A percentile compares a stretch with the other conserved stretches of the same genome.
Conservation (phyloP, 2,329 filamentous ascomycete genomes). For the Didymosphaeria variabile region DNA sequence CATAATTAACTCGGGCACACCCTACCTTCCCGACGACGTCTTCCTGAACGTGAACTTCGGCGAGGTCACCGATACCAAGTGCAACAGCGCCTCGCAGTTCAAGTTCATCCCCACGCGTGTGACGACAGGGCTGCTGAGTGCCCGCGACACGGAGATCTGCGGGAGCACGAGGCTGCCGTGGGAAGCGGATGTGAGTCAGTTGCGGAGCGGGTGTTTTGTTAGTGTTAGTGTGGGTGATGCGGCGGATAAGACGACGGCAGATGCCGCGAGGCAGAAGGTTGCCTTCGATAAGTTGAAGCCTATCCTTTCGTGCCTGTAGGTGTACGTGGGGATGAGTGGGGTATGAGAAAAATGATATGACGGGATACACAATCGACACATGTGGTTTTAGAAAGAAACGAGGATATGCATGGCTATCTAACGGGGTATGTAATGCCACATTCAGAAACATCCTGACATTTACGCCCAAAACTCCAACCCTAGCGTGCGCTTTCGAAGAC, state of each 20-base stretch:
- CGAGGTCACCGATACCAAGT: constrained; percentile 58
- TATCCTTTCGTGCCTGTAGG: constrained; percentile 48
- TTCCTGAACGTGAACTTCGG: constrained; percentile 78
- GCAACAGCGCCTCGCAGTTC: constrained; percentile 64
- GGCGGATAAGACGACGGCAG: constrained; percentile 67
- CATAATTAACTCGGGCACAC: constrained; percentile 64
- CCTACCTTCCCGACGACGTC: constrained; percentile 68
- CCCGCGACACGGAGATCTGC: constrained; percentile 66
- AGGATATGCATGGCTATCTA: too few relatives aligned
- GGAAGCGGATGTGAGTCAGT: constrained; percentile 63
- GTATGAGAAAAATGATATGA: too few relatives aligned
- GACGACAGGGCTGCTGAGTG: constrained; percentile 53
- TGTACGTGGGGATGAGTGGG: neutral
- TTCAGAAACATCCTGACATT: too few relatives aligned
- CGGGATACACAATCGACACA: too few relatives aligned
- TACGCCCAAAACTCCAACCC: too few relatives aligned
- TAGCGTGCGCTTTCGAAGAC: too few relatives aligned
- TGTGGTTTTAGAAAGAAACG: too few relatives aligned
- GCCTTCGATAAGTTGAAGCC: constrained; percentile 62
- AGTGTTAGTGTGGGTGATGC: constrained; percentile 71
- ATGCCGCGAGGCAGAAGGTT: constrained; percentile 59
- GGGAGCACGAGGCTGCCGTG: constrained; percentile 64
- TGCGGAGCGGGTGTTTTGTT: constrained; percentile 61
- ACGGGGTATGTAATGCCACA: too few relatives aligned
- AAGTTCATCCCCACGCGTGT: constrained; percentile 72